Conservation (phyloP, 352 stramenopile genomes). For the Globisporangium perplexum region DNA sequence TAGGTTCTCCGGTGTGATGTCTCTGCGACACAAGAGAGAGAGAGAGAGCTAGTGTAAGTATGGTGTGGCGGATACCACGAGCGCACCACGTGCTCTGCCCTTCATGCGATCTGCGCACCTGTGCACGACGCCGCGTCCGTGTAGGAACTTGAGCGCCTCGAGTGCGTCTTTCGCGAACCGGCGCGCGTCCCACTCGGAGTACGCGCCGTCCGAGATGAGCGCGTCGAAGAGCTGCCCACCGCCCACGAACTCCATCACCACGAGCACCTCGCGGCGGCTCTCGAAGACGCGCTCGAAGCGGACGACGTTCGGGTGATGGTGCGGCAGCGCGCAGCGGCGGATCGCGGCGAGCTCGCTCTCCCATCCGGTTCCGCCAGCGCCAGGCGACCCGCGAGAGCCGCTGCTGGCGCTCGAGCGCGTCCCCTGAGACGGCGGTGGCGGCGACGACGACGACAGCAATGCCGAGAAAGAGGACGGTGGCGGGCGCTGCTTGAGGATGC, state of each 20-base stretch:
- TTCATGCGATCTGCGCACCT: conserved; percentile 16
- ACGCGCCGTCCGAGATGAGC: conserved; percentile 63
- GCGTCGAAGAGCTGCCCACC: conserved; percentile 70
- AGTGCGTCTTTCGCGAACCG: conserved; percentile 45
- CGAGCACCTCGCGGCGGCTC: conserved; percentile 37
- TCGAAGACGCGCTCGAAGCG: conserved; percentile 45
- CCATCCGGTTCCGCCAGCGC: too few relatives aligned
- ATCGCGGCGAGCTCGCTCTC: conserved; percentile 46
- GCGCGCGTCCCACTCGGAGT: conserved; percentile 68
- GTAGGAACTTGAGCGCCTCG: conserved; percentile 53
- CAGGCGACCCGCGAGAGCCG: too few relatives aligned
- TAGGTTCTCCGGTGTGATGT: conserved; percentile 85
- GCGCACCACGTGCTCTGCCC: background rate
- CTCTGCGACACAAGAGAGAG: conserved; percentile 33
- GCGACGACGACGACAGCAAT: background rate
- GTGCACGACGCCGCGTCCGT: conserved; percentile 67
- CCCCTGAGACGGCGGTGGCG: background rate
- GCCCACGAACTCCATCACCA: conserved; percentile 52
- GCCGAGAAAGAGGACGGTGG: background rate
- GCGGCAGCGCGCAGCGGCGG: conserved; percentile 25
- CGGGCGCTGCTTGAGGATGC: conserved; percentile 35
- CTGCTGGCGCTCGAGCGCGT: background rate
- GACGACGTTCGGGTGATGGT: conserved; percentile 50
- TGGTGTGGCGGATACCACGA: too few relatives aligned
- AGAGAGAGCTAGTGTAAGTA: background rate